A percentile compares a stretch with the other conserved stretches of the same genome.
Conservation (phyloP, 208 protist species). For the Wallacemonas rigidus region DNA sequence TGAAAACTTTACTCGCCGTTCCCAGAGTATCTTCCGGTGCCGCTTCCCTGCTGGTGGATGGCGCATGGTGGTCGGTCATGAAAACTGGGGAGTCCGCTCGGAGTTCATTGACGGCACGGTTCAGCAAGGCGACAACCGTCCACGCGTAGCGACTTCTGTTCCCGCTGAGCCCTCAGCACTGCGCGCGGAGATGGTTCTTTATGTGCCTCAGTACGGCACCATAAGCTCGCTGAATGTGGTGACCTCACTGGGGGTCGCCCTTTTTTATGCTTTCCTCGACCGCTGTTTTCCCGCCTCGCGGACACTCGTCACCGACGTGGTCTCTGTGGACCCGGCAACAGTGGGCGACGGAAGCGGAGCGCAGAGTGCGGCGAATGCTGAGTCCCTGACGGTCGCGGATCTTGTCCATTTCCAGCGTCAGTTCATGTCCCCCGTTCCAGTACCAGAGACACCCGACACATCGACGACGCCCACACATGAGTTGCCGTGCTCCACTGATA, state of each 20-base stretch:
- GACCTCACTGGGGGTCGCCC: constrained; percentile 79
- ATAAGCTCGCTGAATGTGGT: constrained; percentile 92
- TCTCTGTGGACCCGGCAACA: too few relatives aligned
- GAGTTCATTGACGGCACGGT: constrained; percentile 34
- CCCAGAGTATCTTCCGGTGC: constrained; percentile 60
- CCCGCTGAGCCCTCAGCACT: background rate
- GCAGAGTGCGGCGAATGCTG: background rate
- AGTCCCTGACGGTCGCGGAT: background rate
- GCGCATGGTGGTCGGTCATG: constrained; percentile 80
- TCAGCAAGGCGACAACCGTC: constrained; percentile 2
- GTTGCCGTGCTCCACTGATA: background rate
- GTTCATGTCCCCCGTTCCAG: background rate
- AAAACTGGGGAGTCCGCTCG: constrained; percentile 79
- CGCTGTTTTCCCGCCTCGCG: constrained; percentile 46
- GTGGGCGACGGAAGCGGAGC: background rate
- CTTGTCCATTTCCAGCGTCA: constrained; percentile 12
- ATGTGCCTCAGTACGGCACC: constrained; percentile 89
- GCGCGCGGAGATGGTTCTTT: constrained; percentile 48
- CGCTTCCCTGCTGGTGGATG: constrained; percentile 36
- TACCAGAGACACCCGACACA: background rate
- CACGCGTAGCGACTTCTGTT: background rate
- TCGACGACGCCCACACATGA: background rate
- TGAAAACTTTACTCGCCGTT: constrained; percentile 78
- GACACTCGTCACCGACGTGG: constrained; percentile 13
- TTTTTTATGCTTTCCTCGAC: constrained; percentile 84